Evolutionary conservation across 208 protist species (phyloP).

Genomic region (Blechomonas ayalai): DNA sequence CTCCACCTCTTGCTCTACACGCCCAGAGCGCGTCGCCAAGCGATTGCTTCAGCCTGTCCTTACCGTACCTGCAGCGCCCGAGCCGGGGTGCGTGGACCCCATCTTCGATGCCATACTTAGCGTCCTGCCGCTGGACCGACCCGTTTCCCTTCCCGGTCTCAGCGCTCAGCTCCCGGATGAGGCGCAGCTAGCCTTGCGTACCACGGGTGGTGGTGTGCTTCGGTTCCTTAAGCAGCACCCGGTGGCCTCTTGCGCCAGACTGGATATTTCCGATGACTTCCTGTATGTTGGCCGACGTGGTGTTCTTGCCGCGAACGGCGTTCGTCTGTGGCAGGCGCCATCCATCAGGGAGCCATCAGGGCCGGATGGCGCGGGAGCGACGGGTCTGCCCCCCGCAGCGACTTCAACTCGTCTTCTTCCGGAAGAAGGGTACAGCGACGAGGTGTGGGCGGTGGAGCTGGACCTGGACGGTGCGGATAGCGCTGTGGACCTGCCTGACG

Average conservation of each 20-base stretch:
- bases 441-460: slow-evolving; percentile 36
- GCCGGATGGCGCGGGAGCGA: too few relatives aligned
- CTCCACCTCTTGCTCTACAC: too few relatives aligned
- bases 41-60: too few relatives aligned
- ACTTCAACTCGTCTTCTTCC: slow-evolving; percentile 1
- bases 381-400: not conserved
- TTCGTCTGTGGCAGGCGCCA: not conserved
- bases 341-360: not conserved
- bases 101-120: too few relatives aligned
- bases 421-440: slow-evolving; percentile 7
- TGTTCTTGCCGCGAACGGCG: not conserved
- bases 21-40: too few relatives aligned
- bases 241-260: too few relatives aligned
- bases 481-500: not conserved
- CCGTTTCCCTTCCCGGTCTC: slow-evolving; percentile 18
- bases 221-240: slow-evolving; percentile 28
- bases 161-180: slow-evolving; percentile 14
- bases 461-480: slow-evolving; percentile 30
- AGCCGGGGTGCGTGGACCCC: too few relatives aligned
- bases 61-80: too few relatives aligned
- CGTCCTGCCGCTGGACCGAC: slow-evolving; percentile 1
- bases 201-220: slow-evolving; percentile 14
- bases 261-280: too few relatives aligned
- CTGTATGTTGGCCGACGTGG: too few relatives aligned
- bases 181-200: slow-evolving; percentile 11